Percentiles rank a stretch among this genome's conserved stretches.
phyloP scores from a whole-genome alignment of 441 rosid species.

The Sinapis alba region DNA sequence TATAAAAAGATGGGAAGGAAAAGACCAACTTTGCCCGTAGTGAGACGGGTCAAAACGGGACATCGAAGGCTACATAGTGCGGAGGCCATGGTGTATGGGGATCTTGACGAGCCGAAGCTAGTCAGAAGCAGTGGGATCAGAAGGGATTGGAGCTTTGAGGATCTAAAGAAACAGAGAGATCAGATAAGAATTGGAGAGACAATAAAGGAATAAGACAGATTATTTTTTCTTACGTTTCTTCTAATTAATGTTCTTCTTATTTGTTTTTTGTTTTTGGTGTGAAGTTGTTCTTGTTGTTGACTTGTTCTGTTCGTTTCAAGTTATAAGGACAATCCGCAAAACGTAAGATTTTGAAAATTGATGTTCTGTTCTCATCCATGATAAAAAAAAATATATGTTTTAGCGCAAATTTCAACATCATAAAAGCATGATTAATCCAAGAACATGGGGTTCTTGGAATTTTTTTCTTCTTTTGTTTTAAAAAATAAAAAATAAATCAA shows the following conservation, averaged over 20 bases:
- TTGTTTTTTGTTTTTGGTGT: too few species aligned
- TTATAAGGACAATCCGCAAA: constrained; percentile 2
- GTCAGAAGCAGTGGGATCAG: constrained; percentile 80
- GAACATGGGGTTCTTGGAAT: too few species aligned
- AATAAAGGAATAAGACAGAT: constrained; percentile 23
- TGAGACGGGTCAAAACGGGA: constrained; percentile 40
- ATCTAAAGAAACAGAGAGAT: constrained; percentile 48
- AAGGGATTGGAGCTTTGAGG: constrained; percentile 96
- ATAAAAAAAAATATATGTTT: not conserved
- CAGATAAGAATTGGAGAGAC: constrained; percentile 29
- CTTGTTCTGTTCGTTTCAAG: constrained; percentile 7
- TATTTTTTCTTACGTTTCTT: constrained; percentile 13
- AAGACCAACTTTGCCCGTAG: constrained; percentile 21
- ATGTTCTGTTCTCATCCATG: not conserved
- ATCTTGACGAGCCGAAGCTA: constrained; percentile 54
- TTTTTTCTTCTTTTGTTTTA: too few species aligned
- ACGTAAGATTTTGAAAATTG: constrained; percentile 4
- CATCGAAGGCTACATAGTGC: constrained; percentile 48
- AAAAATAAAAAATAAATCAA: too few species aligned
- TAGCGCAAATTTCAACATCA: too few species aligned
- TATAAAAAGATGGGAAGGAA: constrained; percentile 35
- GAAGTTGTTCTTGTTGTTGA: constrained; percentile 6
- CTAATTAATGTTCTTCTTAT: constrained; percentile 4
- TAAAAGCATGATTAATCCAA: too few species aligned
- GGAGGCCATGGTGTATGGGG: constrained; percentile 37